These are phyloP conservation scores for Alternaria angustiovoidea DNA, from an alignment of 2,329 filamentous ascomycete species.

Conservation along the genomic window DNA sequence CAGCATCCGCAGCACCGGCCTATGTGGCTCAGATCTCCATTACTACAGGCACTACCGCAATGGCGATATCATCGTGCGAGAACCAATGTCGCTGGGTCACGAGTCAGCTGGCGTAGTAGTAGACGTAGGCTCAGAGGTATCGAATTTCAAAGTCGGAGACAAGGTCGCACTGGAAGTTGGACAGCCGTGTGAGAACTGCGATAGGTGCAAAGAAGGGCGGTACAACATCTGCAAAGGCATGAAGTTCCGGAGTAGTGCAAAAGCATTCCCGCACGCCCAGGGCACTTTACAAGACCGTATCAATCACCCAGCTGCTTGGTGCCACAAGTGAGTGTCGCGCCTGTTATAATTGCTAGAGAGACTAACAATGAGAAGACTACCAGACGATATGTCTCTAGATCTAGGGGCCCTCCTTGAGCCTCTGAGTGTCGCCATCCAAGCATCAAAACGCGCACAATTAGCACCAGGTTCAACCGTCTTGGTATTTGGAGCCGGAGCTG, in stretches of 20 bases:
- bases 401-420: constrained; percentile 68
- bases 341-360: not conserved
- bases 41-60: constrained; percentile 90
- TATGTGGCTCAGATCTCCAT: constrained; percentile 78
- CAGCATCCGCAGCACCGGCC: constrained; percentile 70
- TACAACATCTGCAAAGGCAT: constrained; percentile 70
- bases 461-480: constrained; percentile 59
- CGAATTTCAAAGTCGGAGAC: constrained; percentile 73
- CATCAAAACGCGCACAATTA: constrained; percentile 62
- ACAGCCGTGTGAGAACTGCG: constrained; percentile 75
- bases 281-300: constrained; percentile 70
- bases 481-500: constrained; percentile 68
- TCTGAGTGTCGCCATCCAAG: constrained; percentile 68
- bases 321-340: constrained; percentile 57
- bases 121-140: constrained; percentile 71
- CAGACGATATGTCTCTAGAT: constrained; percentile 61
- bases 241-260: constrained; percentile 67
- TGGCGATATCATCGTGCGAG: constrained; percentile 81
- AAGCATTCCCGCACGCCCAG: constrained; percentile 68
- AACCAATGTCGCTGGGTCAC: constrained; percentile 82
- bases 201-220: constrained; percentile 62
- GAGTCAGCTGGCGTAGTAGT: constrained; percentile 83
- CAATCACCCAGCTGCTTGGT: constrained; percentile 68
- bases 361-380: constrained; percentile 50
- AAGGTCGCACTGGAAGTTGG: constrained; percentile 93